Evolutionary conservation across 139 green algal species (phyloP).

Genomic region (Ulvella scutata): DNA sequence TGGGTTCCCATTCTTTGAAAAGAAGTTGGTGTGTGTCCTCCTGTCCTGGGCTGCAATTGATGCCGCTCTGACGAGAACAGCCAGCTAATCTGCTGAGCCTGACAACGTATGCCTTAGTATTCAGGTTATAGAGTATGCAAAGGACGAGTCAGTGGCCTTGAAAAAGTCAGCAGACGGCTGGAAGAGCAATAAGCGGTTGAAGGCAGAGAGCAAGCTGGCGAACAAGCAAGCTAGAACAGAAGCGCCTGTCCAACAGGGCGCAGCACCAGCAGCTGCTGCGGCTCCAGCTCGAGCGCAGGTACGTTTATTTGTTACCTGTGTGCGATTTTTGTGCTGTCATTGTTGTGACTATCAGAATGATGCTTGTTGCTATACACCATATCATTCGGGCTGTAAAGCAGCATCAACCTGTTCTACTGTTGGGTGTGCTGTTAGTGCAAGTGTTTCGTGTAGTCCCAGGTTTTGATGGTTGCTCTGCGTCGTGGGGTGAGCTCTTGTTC

Average conservation of each 20-base stretch:
- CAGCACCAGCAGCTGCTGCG: background rate
- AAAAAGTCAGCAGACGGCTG: slow-evolving; percentile 29
- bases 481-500: too few relatives aligned
- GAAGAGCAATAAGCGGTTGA: slow-evolving; percentile 29
- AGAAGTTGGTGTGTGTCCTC: slow-evolving; percentile 68
- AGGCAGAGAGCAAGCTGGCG: slow-evolving; percentile 43
- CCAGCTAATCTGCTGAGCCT: background rate
- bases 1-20: slow-evolving; percentile 95
- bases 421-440: too few relatives aligned
- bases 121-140: slow-evolving; percentile 72
- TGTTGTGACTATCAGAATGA: too few relatives aligned
- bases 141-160: slow-evolving; percentile 77
- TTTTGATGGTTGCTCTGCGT: too few relatives aligned
- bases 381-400: too few relatives aligned
- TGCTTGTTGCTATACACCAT: too few relatives aligned
- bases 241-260: background rate
- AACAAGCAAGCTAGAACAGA: slow-evolving; percentile 14
- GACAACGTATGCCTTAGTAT: slow-evolving; percentile 7
- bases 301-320: too few relatives aligned
- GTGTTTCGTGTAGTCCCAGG: too few relatives aligned
- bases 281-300: slow-evolving; percentile 16
- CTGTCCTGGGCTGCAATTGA: background rate
- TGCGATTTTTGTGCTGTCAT: too few relatives aligned
- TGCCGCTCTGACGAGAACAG: background rate
- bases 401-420: too few relatives aligned